Evolutionary conservation across 345 rosid species (phyloP).

Genomic region (Nasturtium officinale): DNA sequence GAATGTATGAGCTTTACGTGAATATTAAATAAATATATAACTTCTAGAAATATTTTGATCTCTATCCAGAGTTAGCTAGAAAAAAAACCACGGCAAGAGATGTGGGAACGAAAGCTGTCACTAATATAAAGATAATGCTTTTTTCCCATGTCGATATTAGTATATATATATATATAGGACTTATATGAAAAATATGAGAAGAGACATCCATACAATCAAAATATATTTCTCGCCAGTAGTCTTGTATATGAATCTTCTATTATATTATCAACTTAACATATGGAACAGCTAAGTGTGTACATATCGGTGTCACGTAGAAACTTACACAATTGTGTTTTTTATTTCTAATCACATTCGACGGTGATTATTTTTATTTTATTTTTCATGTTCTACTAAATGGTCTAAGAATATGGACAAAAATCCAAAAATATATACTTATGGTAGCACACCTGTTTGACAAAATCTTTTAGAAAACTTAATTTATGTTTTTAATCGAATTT

Average conservation of each 20-base stretch:
- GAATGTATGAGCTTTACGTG: slow-evolving; percentile 32
- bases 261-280: background rate
- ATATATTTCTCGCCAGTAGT: background rate
- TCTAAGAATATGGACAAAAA: background rate
- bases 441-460: no score
- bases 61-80: slow-evolving; percentile 20
- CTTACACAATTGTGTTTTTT: no score
- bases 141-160: background rate
- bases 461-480: no score
- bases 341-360: background rate
- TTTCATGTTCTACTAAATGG: background rate
- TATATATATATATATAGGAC: background rate
- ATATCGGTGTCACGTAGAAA: background rate
- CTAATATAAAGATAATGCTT: slow-evolving; percentile 10
- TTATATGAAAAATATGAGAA: slow-evolving; percentile 3
- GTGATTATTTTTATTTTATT: background rate
- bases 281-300: background rate
- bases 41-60: background rate
- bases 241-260: no score
- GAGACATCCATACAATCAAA: background rate
- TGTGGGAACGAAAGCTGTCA: slow-evolving; percentile 28
- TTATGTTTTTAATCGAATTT: no score
- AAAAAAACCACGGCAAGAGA: slow-evolving; percentile 14
- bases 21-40: background rate
- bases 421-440: no score